Base-by-base conservation (phyloP, 192 early-diverging fungal genomes). In the Gaertneriomyces semiglobifer region DNA sequence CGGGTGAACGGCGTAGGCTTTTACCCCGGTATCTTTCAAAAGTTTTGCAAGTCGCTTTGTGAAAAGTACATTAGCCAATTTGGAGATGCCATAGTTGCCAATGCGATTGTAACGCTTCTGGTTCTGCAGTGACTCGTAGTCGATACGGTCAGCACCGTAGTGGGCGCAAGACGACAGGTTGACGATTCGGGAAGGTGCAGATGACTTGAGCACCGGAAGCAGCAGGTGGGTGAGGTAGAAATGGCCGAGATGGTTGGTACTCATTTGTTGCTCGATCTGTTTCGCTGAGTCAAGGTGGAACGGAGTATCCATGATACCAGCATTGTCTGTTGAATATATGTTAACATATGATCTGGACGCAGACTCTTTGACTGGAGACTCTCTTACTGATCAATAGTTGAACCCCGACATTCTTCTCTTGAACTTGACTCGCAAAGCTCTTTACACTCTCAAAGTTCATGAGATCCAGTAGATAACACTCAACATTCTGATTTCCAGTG, bases 281-380 rank as follows among this genome's bases (percentile, higher is more conserved):
- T 90, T 81, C 25, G 60, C 70, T 1, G 25, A 33, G 41, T 81
- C 76, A 43, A 81, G 75, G 0, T 63, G 51, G 16, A 72, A 79
- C 4, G 88, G 86, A 7, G 74, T 64, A 41, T 71, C 71, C 87
- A 90, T 89, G 18, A 90, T 79, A 68, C 87, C 87, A n/a, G 86
- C 88, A 73, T 87, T 89, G 76, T 84, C 57, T 58, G 14, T 14
- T 20, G 25, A 33, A 33, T 33, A 33, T 2, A 33, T 1, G 25
- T 33, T 33, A 33, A 33, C 25, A 33, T 33, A 33, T 33, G 25
- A 33, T 33, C 25, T 33, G 25, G 2, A 33, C 25, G 25, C 25
- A 33, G 0, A 2, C 25, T 33, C 25, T 33, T 33, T 40, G 39
- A 58, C 18, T 0, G 9, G 4, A 58, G n/a, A 4, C 14, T 50